Evolutionary conservation across 257 asterid species (phyloP), one percentile per base, ranked within the genome.

Genomic region (Gardenia jasminoides): DNA sequence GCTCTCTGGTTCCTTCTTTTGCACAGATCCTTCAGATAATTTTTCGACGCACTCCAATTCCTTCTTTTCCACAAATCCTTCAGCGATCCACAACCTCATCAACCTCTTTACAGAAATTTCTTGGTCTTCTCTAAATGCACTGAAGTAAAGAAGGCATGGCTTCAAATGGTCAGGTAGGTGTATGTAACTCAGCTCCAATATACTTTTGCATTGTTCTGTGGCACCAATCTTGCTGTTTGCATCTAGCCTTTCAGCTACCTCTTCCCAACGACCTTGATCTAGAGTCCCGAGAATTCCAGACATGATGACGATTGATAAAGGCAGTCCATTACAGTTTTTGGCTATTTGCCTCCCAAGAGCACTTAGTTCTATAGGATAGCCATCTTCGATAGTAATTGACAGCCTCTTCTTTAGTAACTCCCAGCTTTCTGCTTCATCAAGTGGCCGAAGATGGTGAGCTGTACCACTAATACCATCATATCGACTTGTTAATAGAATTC

Each of bases 401-500:
- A 59, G 26, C 31, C 7, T 59, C 13, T 59, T 24, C 16, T 59
- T 4, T 24, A 59, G 11, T 8, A 59, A n/a, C 8, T 59, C 31
- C 66, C 66, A 59, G 31, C 66, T 22, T n/a, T 59, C 66, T 7
- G 7, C 2, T 1, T 59, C 66, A 7, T 28, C 10, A 10, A 59
- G 30, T 59, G 0, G 31, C 15, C 66, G 66, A 59, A 59, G 66
- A 7, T 9, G 31, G 66, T 59, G 44, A 72, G 76, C 20, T 36
- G 22, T 3, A 7, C 30, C n/a, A 1, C 1, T 26, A 28, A 26
- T 4, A 1, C 31, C 58, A 19, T 17, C 8, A 22, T 61, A 0
- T 6, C 76, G 76, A 20, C 76, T 61, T 0, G 76, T 72, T 43
- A 72, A 50, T 20, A 72, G 66, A 19, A 80, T 58, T 54, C 80